Percentiles rank a stretch among this genome's conserved stretches.
Conservation (phyloP, 768 basidiomycete species). For the Lactarius indigo region DNA sequence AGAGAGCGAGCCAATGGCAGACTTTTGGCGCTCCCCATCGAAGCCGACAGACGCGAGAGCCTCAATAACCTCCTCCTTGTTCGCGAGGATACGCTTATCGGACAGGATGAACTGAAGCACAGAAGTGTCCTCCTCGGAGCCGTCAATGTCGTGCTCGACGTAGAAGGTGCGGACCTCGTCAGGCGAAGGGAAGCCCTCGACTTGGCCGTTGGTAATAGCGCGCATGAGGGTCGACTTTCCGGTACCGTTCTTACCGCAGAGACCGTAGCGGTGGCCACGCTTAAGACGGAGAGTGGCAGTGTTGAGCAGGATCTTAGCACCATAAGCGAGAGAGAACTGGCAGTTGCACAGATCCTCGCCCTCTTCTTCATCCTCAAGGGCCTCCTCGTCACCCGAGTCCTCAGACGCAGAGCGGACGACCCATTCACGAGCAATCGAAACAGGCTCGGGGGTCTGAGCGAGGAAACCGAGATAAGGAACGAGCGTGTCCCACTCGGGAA, state of each 20-base stretch:
- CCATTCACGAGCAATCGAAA: slow-evolving; percentile 74
- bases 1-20: slow-evolving; percentile 85
- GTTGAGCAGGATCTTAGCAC: slow-evolving; percentile 98
- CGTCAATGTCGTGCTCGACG: slow-evolving; percentile 99
- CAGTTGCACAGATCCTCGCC: slow-evolving; percentile 99
- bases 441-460: slow-evolving; percentile 58
- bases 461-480: slow-evolving; percentile 72
- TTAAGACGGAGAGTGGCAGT: slow-evolving; percentile 95
- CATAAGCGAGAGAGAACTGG: slow-evolving; percentile 97
- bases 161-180: slow-evolving; percentile 98
- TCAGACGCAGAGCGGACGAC: slow-evolving; percentile 86
- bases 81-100: slow-evolving; percentile 78
- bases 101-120: slow-evolving; percentile 83
- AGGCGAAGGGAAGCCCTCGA: slow-evolving; percentile 97
- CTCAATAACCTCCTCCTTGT: slow-evolving; percentile 66
- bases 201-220: slow-evolving; percentile 91
- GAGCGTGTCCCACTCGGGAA: slow-evolving; percentile 81
- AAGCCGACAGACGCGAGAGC: slow-evolving; percentile 92
- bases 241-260: slow-evolving; percentile 98
- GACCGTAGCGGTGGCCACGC: slow-evolving; percentile 98
- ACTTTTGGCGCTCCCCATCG: slow-evolving; percentile 77
- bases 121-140: slow-evolving; percentile 87
- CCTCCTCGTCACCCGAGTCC: slow-evolving; percentile 63
- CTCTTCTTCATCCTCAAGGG: slow-evolving; percentile 88
- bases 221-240: slow-evolving; percentile 96